phyloP scores from a whole-genome alignment of 2,329 filamentous ascomycete genomes.

The Fusarium devonianum region DNA sequence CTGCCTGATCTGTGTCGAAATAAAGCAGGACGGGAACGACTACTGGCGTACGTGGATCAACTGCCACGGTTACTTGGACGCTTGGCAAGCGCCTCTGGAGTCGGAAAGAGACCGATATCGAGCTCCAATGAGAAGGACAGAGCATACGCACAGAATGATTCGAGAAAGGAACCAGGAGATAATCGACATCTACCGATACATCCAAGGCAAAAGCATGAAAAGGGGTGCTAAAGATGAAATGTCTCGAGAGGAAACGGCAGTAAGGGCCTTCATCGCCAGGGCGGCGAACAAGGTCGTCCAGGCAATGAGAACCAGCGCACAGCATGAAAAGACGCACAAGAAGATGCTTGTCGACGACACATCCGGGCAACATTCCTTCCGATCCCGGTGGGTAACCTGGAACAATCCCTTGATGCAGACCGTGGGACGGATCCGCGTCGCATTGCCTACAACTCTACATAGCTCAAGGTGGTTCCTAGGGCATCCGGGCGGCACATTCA shows the following conservation, averaged over 20 bases:
- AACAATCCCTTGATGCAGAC: not conserved
- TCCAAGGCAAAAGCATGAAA: not conserved
- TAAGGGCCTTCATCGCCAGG: not conserved
- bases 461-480: conserved; percentile 37
- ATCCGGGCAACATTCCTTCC: not conserved
- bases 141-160: too few species aligned
- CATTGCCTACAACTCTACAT: not conserved
- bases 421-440: not conserved
- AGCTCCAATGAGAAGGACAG: too few species aligned
- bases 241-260: not conserved
- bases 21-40: too few species aligned
- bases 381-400: not conserved
- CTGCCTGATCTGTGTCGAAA: too few species aligned
- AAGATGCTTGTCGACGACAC: not conserved
- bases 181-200: not conserved
- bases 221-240: not conserved
- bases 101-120: too few species aligned
- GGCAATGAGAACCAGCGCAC: not conserved
- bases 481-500: conserved; percentile 37
- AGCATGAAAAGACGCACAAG: not conserved
- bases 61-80: too few species aligned
- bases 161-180: not conserved
- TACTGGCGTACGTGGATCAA: too few species aligned
- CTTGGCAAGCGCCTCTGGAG: too few species aligned
- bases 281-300: not conserved